Evolutionary conservation across 257 asterid species (phyloP).

Genomic region (Solanum pennellii): DNA sequence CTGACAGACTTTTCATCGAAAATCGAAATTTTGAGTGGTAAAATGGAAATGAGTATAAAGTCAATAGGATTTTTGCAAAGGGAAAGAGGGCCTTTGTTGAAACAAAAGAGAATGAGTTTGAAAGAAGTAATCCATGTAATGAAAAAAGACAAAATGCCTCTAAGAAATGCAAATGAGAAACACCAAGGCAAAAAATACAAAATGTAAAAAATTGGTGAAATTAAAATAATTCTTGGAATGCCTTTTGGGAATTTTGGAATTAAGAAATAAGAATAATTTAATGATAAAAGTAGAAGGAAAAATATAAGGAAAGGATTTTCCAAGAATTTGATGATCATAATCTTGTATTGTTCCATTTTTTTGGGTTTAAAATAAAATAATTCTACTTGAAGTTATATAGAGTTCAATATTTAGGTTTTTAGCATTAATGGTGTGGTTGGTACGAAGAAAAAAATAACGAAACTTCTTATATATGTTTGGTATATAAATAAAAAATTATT

Average conservation of each 20-base stretch:
- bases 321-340: background rate
- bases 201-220: background rate
- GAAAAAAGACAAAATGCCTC: background rate
- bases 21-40: background rate
- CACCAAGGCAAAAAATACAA: background rate
- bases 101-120: background rate
- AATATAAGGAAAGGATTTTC: background rate
- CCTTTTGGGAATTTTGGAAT: background rate
- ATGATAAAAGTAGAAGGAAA: background rate
- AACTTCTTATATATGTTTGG: background rate
- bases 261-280: background rate
- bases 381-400: background rate
- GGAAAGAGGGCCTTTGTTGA: background rate
- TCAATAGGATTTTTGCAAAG: background rate
- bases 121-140: background rate
- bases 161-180: background rate
- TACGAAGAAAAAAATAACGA: no score
- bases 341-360: background rate
- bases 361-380: background rate
- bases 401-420: background rate
- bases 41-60: background rate
- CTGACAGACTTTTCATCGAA: background rate
- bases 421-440: background rate
- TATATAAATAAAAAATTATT: no score
- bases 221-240: background rate